Conservation (phyloP, 78 protist species). For the Trichosphaerium sp. region DNA sequence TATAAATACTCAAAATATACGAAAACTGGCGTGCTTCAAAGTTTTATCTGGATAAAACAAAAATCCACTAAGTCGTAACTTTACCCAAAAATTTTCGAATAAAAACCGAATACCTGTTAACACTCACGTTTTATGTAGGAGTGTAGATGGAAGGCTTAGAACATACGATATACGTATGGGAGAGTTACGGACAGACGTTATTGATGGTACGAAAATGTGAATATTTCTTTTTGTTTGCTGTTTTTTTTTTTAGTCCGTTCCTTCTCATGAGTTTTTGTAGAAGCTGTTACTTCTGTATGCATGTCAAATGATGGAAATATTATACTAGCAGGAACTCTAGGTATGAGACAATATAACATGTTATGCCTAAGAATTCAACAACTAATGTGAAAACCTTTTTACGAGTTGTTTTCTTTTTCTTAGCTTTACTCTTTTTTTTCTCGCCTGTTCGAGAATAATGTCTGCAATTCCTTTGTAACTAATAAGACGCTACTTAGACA, state of each 20-base stretch:
- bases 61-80: too few species aligned
- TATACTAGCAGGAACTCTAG: conserved; percentile 26
- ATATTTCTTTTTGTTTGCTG: neutral
- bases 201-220: conserved; percentile 1
- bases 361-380: too few species aligned
- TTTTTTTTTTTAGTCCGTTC: neutral
- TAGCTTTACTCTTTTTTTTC: too few species aligned
- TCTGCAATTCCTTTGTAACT: too few species aligned
- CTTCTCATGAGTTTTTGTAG: neutral
- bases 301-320: conserved; percentile 44
- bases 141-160: conserved; percentile 52
- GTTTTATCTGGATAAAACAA: too few species aligned
- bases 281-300: conserved; percentile 19
- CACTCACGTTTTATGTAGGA: conserved; percentile 15
- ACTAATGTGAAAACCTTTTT: too few species aligned
- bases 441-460: too few species aligned
- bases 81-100: too few species aligned
- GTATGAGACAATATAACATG: too few species aligned
- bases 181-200: conserved; percentile 13
- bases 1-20: too few species aligned
- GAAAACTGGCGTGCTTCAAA: too few species aligned
- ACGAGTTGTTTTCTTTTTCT: too few species aligned
- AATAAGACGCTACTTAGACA: conserved; percentile 6
- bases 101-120: neutral
- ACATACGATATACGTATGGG: conserved; percentile 33